Percentiles rank a stretch among this genome's conserved stretches.
Conservation (phyloP, 495 filamentous ascomycete species). For the Xylaria curta region DNA sequence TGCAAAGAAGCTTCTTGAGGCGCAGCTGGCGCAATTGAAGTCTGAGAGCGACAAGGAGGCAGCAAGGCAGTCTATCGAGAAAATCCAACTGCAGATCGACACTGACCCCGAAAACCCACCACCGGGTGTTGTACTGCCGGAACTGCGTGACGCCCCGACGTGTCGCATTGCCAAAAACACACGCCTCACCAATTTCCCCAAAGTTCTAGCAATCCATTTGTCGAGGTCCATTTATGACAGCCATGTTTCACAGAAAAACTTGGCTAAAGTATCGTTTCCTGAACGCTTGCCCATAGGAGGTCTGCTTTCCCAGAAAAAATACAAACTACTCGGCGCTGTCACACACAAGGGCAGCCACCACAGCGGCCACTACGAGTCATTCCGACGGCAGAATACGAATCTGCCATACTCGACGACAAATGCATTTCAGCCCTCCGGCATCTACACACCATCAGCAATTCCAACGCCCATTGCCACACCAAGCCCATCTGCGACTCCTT, state of each 20-base stretch:
- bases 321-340: conserved; percentile 85
- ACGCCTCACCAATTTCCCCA: conserved; percentile 84
- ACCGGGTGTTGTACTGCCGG: conserved; percentile 75
- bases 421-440: conserved; percentile 71
- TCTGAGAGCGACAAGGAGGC: conserved; percentile 56
- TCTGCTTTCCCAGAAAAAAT: conserved; percentile 75
- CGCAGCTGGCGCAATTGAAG: conserved; percentile 45
- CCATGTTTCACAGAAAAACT: conserved; percentile 85
- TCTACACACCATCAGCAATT: conserved; percentile 64
- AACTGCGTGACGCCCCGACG: conserved; percentile 73
- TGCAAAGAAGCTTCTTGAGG: conserved; percentile 54
- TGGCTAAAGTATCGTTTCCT: conserved; percentile 89
- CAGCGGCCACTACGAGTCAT: conserved; percentile 96
- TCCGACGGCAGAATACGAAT: conserved; percentile 81
- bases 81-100: conserved; percentile 66
- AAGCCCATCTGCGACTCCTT: conserved; percentile 51
- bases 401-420: conserved; percentile 78
- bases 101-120: conserved; percentile 79
- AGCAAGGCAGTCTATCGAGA: conserved; percentile 54
- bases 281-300: conserved; percentile 83
- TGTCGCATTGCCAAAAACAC: conserved; percentile 85
- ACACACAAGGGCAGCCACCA: conserved; percentile 96
- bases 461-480: conserved; percentile 36
- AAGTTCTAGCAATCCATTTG: conserved; percentile 87
- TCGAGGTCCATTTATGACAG: conserved; percentile 89